These are phyloP conservation scores for Paecilomyces formosus DNA, from an alignment of 2,329 filamentous ascomycete genomes.

Conservation along the genomic window DNA sequence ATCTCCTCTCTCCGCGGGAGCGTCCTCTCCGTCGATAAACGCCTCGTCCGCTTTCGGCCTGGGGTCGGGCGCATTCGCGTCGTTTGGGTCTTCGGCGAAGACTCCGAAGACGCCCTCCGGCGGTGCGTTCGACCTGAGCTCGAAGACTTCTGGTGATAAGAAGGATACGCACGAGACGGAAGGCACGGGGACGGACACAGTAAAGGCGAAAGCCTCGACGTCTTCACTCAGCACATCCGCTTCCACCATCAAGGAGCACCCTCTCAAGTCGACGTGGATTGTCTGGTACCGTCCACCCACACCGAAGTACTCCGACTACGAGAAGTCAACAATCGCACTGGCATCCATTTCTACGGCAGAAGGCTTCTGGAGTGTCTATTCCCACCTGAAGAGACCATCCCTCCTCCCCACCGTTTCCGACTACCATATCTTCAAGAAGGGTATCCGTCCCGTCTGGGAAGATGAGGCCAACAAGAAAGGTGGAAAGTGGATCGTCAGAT, in stretches of 20 bases:
- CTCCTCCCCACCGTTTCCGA: conserved; percentile 84
- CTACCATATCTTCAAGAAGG: conserved; percentile 96
- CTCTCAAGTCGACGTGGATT: conserved; percentile 81
- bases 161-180: conserved; percentile 45
- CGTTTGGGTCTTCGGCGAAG: conserved; percentile 76
- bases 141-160: conserved; percentile 57
- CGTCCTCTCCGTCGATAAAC: conserved; percentile 67
- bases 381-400: conserved; percentile 84
- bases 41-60: conserved; percentile 88
- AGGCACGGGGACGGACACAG: conserved; percentile 17
- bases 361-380: conserved; percentile 85
- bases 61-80: conserved; percentile 91
- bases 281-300: conserved; percentile 97
- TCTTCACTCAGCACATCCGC: conserved; percentile 32
- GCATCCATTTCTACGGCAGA: conserved; percentile 75
- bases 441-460: conserved; percentile 95
- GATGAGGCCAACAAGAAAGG: conserved; percentile 94
- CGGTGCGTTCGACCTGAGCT: conserved; percentile 68
- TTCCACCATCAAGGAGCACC: conserved; percentile 39
- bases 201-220: conserved; percentile 33
- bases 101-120: conserved; percentile 73
- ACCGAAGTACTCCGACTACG: conserved; percentile 95
- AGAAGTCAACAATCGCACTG: conserved; percentile 87
- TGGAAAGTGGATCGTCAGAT: conserved; percentile 92
- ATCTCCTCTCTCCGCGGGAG: conserved; percentile 60